These are phyloP conservation scores for Catunica adiposa DNA, from an alignment of 2,329 filamentous ascomycete species.

Conservation along the genomic window DNA sequence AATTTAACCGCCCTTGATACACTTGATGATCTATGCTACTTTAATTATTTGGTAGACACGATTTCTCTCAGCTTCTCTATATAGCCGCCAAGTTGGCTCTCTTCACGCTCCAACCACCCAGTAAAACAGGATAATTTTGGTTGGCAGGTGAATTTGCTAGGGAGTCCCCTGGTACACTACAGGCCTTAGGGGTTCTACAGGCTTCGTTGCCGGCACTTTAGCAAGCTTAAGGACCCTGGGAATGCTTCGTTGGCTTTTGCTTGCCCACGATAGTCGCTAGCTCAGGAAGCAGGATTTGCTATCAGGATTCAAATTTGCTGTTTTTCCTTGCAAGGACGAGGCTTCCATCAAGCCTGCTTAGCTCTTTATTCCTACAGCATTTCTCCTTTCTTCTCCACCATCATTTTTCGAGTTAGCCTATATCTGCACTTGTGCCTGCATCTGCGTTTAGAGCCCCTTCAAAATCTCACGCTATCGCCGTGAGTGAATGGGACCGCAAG, in stretches of 20 bases:
- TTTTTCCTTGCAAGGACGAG: not conserved
- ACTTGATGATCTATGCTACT: no score
- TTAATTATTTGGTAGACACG: no score
- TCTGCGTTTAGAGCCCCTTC: not conserved
- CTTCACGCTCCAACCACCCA: not conserved
- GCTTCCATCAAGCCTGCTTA: not conserved
- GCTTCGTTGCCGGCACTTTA: not conserved
- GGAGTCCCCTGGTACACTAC: not conserved
- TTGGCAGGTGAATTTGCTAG: not conserved
- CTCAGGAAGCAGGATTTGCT: constrained; percentile 1
- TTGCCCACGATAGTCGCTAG: not conserved
- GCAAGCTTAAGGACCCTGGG: not conserved
- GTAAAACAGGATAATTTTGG: not conserved
- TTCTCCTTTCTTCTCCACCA: not conserved
- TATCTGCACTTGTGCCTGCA: no score
- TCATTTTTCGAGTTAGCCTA: no score
- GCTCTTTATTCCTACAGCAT: not conserved
- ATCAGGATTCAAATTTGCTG: not conserved
- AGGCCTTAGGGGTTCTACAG: not conserved
- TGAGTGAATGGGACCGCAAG: no score
- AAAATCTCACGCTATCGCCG: no score
- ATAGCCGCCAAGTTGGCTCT: not conserved
- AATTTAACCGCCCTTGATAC: no score
- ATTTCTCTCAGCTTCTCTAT: no score
- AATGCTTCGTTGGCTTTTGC: not conserved